These are phyloP conservation scores for Didymella glomerata DNA, from an alignment of 2,329 filamentous ascomycete species.

Conservation along the genomic window DNA sequence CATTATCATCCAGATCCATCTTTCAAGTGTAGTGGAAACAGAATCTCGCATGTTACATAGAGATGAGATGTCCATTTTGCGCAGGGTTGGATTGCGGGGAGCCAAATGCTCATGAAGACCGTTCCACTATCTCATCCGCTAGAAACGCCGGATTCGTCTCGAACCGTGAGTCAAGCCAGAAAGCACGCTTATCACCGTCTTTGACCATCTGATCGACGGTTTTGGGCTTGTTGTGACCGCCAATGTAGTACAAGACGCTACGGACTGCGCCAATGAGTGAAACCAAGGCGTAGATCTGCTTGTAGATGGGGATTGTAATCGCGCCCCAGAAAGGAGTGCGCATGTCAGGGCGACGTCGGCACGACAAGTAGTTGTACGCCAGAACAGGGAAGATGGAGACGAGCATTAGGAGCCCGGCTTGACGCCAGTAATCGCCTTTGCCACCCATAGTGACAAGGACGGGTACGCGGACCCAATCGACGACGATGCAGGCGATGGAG, in stretches of 20 bases:
- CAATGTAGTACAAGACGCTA: slow-evolving; percentile 22
- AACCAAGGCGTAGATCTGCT: slow-evolving; percentile 28
- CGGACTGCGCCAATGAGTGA: slow-evolving; percentile 27
- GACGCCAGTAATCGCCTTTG: slow-evolving; percentile 24
- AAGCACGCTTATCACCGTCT: slow-evolving; percentile 21
- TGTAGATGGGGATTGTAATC: slow-evolving; percentile 26
- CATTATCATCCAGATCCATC: too few species aligned
- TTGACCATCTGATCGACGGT: slow-evolving; percentile 29
- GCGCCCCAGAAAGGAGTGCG: slow-evolving; percentile 26
- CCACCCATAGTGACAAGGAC: slow-evolving; percentile 25
- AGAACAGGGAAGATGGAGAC: slow-evolving; percentile 23
- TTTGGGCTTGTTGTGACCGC: slow-evolving; percentile 24
- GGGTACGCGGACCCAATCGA: slow-evolving; percentile 30
- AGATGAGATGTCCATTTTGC: too few species aligned
- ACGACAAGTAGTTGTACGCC: slow-evolving; percentile 25
- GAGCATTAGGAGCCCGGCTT: slow-evolving; percentile 24
- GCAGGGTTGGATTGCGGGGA: too few species aligned
- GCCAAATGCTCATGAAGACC: not conserved
- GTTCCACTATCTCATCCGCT: slow-evolving; percentile 6
- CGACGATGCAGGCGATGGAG: slow-evolving; percentile 26
- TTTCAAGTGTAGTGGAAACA: too few species aligned
- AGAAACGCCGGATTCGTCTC: slow-evolving; percentile 23
- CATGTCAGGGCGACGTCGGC: slow-evolving; percentile 26
- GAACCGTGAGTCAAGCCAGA: slow-evolving; percentile 32
- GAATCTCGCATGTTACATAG: too few species aligned